phyloP scores from a whole-genome alignment of 768 basidiomycete genomes.

The Neoboletus subvelutipes region DNA sequence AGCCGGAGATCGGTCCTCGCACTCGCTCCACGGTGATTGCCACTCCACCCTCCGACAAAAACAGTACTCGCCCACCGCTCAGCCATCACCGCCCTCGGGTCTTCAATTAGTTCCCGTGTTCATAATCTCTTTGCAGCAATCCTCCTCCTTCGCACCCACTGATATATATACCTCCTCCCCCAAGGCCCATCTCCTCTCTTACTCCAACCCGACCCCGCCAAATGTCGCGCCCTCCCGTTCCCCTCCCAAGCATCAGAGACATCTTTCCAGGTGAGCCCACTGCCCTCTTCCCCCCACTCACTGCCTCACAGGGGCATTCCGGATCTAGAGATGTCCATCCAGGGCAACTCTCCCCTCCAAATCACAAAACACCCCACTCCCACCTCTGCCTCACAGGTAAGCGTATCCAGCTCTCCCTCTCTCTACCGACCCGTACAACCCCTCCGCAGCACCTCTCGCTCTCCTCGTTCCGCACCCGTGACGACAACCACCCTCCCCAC shows the following conservation, averaged over 20 bases:
- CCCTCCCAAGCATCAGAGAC: slow-evolving; percentile 52
- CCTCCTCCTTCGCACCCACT: not conserved
- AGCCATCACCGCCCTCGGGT: slow-evolving; percentile 25
- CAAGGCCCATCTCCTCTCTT: not conserved
- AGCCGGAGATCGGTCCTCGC: slow-evolving; percentile 18
- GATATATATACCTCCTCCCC: slow-evolving; percentile 13
- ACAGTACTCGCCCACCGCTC: not conserved
- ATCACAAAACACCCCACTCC: not conserved
- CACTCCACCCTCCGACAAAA: slow-evolving; percentile 1
- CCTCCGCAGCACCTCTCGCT: too few species aligned
- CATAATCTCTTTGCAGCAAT: slow-evolving; percentile 1
- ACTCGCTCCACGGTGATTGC: slow-evolving; percentile 25
- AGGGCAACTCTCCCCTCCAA: not conserved
- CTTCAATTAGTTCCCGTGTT: slow-evolving; percentile 22
- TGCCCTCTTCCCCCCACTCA: not conserved
- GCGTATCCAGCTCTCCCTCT: too few species aligned
- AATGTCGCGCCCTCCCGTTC: slow-evolving; percentile 30
- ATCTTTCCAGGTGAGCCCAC: slow-evolving; percentile 50
- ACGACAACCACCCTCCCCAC: too few species aligned
- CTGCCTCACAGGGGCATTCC: slow-evolving; percentile 8
- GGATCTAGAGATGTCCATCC: slow-evolving; percentile 25
- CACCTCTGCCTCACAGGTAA: slow-evolving; percentile 5
- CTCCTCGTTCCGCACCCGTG: too few species aligned
- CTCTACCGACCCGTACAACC: too few species aligned
- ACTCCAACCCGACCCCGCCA: not conserved